Evolutionary conservation across 139 green algal genomes (phyloP), one percentile per base, ranked within the genome.

Genomic region (Chlorella sp.): DNA sequence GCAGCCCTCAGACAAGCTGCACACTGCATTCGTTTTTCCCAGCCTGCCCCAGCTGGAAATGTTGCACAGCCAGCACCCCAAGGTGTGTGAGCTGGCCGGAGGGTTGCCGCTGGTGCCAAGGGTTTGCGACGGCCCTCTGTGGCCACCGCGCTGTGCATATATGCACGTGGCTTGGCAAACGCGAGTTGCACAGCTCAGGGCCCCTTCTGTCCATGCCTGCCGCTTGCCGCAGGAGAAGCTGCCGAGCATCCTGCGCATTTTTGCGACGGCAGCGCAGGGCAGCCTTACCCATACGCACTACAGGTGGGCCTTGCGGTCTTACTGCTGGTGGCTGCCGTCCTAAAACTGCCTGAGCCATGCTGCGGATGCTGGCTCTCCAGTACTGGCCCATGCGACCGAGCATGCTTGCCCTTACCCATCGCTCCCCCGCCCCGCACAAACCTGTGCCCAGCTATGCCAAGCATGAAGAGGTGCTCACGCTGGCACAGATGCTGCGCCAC

Each of bases 21-120:
- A 81, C 73, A 14, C 64, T 82, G 41, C 87, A 73, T 44, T 22
- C 38, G 54, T 86, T 43, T 34, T 86, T 14, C 92, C 92, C 28
- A 64, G 86, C 28, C 93, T 90, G 65, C 86, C 93, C 30, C 90
- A 93, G 77, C 41, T 95, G 48, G 87, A 90, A 86, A 62, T 88
- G 54, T 88, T 94, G 80, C 88, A 87, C 30, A 85, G 80, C n/a
- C 81, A 87, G 84, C n/a, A 80, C 26, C 73, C 79, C 4, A 32
- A 62, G 69, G 41, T 85, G 74, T 9, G 60, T 28, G 26, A 58
- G 5, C 1, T 44, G 32, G 30, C 30, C 43, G 24, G 40, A 11
- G 46, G 46, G 46, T 8, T 54, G 46, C n/a, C n/a, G n/a, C n/a
- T n/a, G n/a, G n/a, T n/a, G n/a, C n/a, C n/a, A n/a, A n/a, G n/a